Evolutionary conservation across 805 yeast genomes (phyloP).

Genomic region (Tanozyma kutaoensis): DNA sequence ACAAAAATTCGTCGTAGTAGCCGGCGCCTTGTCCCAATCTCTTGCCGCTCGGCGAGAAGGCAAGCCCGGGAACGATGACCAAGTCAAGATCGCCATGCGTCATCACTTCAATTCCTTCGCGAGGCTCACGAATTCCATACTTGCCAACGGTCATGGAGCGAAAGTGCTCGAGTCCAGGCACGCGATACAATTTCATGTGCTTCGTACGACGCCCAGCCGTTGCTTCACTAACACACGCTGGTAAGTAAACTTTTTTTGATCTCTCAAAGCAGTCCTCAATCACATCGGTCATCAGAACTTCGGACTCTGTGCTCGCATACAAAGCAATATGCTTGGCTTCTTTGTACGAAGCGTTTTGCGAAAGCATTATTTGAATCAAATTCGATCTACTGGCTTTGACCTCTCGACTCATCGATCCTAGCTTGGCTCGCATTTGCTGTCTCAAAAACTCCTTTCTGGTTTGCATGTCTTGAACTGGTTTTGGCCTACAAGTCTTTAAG

Average conservation of each 20-base stretch:
- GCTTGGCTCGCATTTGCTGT: too few relatives aligned
- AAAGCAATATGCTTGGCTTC: too few relatives aligned
- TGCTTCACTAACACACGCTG: conserved; percentile 29
- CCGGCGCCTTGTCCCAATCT: conserved; percentile 93
- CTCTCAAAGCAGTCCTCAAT: conserved; percentile 37
- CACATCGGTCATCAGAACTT: conserved; percentile 46
- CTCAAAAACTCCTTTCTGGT: too few relatives aligned
- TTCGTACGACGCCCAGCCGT: conserved; percentile 16
- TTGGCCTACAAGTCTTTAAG: too few relatives aligned
- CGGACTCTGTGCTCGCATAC: too few relatives aligned
- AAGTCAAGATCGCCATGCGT: conserved; percentile 39
- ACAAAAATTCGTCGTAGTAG: conserved; percentile 62
- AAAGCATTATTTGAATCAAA: too few relatives aligned
- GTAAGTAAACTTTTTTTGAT: conserved; percentile 43
- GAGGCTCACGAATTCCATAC: conserved; percentile 60
- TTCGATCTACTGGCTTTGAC: too few relatives aligned
- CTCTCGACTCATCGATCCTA: too few relatives aligned
- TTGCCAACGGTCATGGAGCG: conserved; percentile 52
- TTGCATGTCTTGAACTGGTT: too few relatives aligned
- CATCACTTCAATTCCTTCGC: conserved; percentile 14
- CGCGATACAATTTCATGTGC: conserved; percentile 43
- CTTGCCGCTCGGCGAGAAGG: conserved; percentile 38
- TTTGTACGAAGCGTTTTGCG: too few relatives aligned
- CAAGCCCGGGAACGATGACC: conserved; percentile 77
- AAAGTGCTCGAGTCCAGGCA: conserved; percentile 30